phyloP scores from a whole-genome alignment of 768 basidiomycete genomes.

The Trametes cingulata region DNA sequence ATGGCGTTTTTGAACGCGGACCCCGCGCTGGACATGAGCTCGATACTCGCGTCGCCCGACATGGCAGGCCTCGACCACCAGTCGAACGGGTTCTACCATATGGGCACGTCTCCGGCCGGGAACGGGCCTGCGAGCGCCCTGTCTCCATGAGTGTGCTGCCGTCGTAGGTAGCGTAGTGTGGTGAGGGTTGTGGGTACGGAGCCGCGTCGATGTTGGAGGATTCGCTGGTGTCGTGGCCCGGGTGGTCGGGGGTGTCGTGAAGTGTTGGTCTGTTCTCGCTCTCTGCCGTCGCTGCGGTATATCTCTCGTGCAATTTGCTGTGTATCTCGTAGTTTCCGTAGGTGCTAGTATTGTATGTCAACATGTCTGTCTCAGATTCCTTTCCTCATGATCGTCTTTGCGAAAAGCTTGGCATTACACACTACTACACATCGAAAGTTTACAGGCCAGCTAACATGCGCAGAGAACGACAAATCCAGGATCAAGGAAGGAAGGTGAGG shows the following conservation, averaged over 20 bases:
- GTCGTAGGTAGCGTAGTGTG: neutral
- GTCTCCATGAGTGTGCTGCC: constrained; percentile 2
- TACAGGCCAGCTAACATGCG: neutral
- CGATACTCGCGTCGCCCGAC: constrained; percentile 19
- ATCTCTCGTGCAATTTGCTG: constrained; percentile 9
- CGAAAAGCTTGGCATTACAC: too few relatives aligned
- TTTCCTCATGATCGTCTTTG: too few relatives aligned
- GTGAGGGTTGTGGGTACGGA: neutral
- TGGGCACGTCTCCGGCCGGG: constrained; percentile 12
- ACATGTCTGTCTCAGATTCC: too few relatives aligned
- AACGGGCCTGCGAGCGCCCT: neutral
- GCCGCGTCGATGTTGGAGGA: neutral
- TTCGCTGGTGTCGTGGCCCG: neutral
- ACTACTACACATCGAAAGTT: too few relatives aligned
- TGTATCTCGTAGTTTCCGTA: constrained; percentile 12
- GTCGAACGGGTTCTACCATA: constrained; percentile 14
- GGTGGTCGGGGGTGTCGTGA: neutral
- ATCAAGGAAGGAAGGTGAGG: neutral
- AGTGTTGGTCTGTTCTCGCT: neutral
- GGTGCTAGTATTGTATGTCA: neutral
- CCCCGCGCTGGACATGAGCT: constrained; percentile 17
- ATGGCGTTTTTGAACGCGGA: constrained; percentile 56
- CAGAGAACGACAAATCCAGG: neutral
- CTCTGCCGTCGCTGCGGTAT: constrained; percentile 1
- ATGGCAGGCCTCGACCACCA: constrained; percentile 5